Conservation (phyloP, 345 rosid species). For the Syzygium aqueum region DNA sequence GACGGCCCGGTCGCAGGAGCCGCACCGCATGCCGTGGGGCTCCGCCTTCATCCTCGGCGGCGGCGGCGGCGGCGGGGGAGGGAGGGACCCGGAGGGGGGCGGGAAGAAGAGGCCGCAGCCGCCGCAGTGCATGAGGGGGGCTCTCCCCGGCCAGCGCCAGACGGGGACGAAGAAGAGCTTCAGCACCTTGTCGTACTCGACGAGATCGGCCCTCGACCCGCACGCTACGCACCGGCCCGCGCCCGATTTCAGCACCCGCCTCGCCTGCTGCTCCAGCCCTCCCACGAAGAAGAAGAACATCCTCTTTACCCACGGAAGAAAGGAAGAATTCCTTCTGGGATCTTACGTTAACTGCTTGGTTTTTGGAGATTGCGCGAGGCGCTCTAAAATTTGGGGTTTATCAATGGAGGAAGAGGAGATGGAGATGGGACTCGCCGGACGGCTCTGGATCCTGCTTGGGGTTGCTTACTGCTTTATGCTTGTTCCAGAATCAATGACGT, state of each 20-base stretch:
- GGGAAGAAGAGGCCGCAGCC: slow-evolving; percentile 65
- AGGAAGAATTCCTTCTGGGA: not conserved
- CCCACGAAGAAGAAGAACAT: slow-evolving; percentile 95
- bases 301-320: not conserved
- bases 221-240: slow-evolving; percentile 66
- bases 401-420: not conserved
- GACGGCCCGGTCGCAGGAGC: slow-evolving; percentile 47
- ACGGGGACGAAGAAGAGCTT: slow-evolving; percentile 80
- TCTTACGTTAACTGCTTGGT: not conserved
- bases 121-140: slow-evolving; percentile 45
- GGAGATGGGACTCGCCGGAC: not conserved
- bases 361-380: not conserved
- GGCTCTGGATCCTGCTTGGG: not conserved
- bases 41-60: slow-evolving; percentile 1
- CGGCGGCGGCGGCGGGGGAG: slow-evolving; percentile 9
- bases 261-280: slow-evolving; percentile 72
- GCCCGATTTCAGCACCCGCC: slow-evolving; percentile 55
- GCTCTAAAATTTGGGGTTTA: not conserved
- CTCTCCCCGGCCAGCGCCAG: slow-evolving; percentile 82
- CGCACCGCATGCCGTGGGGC: slow-evolving; percentile 33
- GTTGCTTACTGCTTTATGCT: not conserved
- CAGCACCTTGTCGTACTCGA: slow-evolving; percentile 75
- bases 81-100: slow-evolving; percentile 25
- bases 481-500: not conserved
- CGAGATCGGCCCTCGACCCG: slow-evolving; percentile 70